phyloP scores from a whole-genome alignment of 1,139 yeast genomes.

The Chernovozyma sophiae-reginae region DNA sequence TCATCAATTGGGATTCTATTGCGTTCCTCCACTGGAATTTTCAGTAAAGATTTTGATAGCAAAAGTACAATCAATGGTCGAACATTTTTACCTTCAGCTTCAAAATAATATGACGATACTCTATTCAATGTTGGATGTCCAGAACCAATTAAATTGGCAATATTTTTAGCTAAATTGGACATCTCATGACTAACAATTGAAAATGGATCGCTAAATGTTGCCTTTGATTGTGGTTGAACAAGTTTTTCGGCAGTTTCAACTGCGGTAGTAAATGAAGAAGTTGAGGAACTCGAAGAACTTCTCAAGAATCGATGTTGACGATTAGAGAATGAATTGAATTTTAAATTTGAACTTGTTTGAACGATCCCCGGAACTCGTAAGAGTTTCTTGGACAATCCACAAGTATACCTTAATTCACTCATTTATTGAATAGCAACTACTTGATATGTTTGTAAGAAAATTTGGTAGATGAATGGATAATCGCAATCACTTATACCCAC shows the following conservation, averaged over 20 bases:
- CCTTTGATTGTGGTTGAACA: constrained; percentile 63
- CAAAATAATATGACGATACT: constrained; percentile 89
- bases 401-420: constrained; percentile 1
- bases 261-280: constrained; percentile 39
- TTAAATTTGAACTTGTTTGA: neutral
- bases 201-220: constrained; percentile 68
- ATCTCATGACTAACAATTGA: constrained; percentile 92
- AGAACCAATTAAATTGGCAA: constrained; percentile 81
- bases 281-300: neutral
- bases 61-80: constrained; percentile 86
- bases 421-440: too few species aligned
- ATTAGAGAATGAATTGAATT: neutral
- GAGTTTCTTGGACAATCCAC: neutral
- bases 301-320: neutral
- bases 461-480: too few species aligned
- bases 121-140: constrained; percentile 91
- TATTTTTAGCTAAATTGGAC: constrained; percentile 84
- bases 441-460: too few species aligned
- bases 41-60: constrained; percentile 74
- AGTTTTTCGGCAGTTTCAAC: constrained; percentile 74
- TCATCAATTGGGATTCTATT: constrained; percentile 58
- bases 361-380: neutral
- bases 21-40: constrained; percentile 69
- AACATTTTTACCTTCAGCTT: constrained; percentile 93
- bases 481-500: too few species aligned